Evolutionary conservation across 371 early-diverging fungal genomes (phyloP).

Genomic region (Lichtheimia corymbifera): DNA sequence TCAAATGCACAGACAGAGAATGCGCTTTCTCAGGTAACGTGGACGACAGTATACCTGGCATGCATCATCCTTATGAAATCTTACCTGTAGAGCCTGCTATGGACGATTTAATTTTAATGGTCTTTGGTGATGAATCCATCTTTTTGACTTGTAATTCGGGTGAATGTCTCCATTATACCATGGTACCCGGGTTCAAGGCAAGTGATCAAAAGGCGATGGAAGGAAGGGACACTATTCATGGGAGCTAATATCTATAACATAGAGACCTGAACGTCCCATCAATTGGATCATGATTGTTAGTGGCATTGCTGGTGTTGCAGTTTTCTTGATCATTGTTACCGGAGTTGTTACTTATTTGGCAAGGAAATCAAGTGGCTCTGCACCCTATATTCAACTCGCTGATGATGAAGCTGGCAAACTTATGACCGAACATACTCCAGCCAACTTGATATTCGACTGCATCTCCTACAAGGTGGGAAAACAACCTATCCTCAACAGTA

Average conservation of each 20-base stretch:
- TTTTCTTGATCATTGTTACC: slow-evolving; percentile 54
- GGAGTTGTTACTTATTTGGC: slow-evolving; percentile 45
- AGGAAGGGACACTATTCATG: background rate
- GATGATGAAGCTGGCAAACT: slow-evolving; percentile 69
- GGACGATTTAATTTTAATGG: slow-evolving; percentile 68
- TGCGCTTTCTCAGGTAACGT: slow-evolving; percentile 67
- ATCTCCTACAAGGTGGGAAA: slow-evolving; percentile 62
- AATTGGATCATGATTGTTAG: slow-evolving; percentile 62
- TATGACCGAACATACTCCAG: slow-evolving; percentile 73
- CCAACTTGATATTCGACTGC: slow-evolving; percentile 67
- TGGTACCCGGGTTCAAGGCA: slow-evolving; percentile 78
- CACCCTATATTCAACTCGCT: slow-evolving; percentile 40
- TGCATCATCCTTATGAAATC: too few relatives aligned
- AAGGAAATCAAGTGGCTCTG: slow-evolving; percentile 29
- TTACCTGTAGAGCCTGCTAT: slow-evolving; percentile 60
- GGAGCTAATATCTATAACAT: background rate
- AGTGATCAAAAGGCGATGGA: background rate
- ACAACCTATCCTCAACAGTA: slow-evolving; percentile 58
- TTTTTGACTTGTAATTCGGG: slow-evolving; percentile 71
- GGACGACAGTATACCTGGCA: too few relatives aligned
- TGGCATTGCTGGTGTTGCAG: slow-evolving; percentile 59
- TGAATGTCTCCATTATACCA: slow-evolving; percentile 87
- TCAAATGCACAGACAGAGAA: slow-evolving; percentile 59
- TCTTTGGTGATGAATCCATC: slow-evolving; percentile 80
- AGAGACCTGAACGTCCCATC: slow-evolving; percentile 57